These are phyloP conservation scores for Colletotrichum liaoningense DNA, from an alignment of 2,329 filamentous ascomycete genomes.

Conservation along the genomic window DNA sequence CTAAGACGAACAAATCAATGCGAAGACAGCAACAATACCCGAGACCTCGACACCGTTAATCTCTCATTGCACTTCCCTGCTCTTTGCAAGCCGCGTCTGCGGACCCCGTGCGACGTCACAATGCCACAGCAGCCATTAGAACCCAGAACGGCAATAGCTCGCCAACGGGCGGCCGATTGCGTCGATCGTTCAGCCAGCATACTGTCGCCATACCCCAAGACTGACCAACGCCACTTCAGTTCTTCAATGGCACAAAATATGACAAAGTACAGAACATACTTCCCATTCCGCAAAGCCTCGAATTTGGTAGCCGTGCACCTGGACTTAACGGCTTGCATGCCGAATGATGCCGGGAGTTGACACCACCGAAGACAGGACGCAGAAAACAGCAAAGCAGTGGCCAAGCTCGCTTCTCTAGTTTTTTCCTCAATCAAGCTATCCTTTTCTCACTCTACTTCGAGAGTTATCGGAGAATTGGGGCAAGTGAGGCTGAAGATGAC, in stretches of 20 bases:
- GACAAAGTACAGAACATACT: not conserved
- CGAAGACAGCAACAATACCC: not conserved
- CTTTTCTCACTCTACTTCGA: not conserved
- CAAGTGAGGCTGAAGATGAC: slow-evolving; percentile 24
- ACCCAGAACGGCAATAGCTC: slow-evolving; percentile 22
- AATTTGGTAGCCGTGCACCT: not conserved
- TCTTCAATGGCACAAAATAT: not conserved
- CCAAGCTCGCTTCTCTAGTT: not conserved
- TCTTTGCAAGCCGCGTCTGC: slow-evolving; percentile 7
- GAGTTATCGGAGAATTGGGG: slow-evolving; percentile 25
- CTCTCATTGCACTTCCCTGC: not conserved
- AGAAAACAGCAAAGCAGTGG: not conserved
- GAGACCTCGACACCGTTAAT: not conserved
- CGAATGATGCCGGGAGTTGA: not conserved
- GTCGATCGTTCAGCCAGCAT: slow-evolving; percentile 32
- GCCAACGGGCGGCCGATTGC: slow-evolving; percentile 33
- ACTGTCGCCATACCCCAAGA: slow-evolving; percentile 18
- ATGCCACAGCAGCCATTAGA: slow-evolving; percentile 11
- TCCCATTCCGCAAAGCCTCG: not conserved
- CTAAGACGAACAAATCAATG: not conserved
- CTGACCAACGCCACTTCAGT: not conserved
- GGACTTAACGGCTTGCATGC: not conserved
- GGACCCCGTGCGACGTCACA: slow-evolving; percentile 18
- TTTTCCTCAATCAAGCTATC: not conserved
- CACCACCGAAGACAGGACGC: not conserved